Evolutionary conservation across 257 asterid genomes (phyloP).

Genomic region (Linaria vulgaris): DNA sequence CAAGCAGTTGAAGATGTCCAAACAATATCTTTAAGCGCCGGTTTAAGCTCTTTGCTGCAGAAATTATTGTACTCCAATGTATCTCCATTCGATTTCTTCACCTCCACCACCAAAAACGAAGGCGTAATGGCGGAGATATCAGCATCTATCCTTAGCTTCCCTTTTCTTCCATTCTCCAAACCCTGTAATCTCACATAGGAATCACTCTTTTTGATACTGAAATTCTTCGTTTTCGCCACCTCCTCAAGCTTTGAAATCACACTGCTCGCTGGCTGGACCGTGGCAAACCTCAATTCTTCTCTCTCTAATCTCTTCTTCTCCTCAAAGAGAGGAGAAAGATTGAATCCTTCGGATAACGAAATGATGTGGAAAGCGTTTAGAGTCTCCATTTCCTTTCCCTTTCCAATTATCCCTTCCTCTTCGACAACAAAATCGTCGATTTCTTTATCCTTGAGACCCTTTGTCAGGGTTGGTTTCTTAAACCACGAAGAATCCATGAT

Average conservation of each 20-base stretch:
- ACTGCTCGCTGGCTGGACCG: conserved; percentile 56
- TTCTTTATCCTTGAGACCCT: conserved; percentile 15
- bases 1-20: conserved; percentile 57
- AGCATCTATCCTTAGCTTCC: conserved; percentile 66
- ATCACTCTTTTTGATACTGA: conserved; percentile 62
- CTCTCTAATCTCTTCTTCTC: conserved; percentile 46
- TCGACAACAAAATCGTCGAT: conserved; percentile 33
- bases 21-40: conserved; percentile 62
- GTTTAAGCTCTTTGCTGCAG: conserved; percentile 67
- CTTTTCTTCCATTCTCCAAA: conserved; percentile 60
- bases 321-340: conserved; percentile 59
- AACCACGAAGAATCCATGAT: conserved; percentile 64
- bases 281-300: conserved; percentile 61
- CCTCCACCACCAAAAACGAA: conserved; percentile 68
- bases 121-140: conserved; percentile 58
- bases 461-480: conserved; percentile 36
- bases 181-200: conserved; percentile 65
- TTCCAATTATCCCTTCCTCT: conserved; percentile 22
- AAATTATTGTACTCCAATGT: conserved; percentile 66
- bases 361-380: conserved; percentile 71
- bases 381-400: conserved; percentile 44
- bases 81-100: conserved; percentile 69
- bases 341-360: conserved; percentile 58
- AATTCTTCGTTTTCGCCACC: conserved; percentile 55
- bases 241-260: conserved; percentile 73